phyloP scores from a whole-genome alignment of 129 eudicot genomes.

The Cynara cardunculus region DNA sequence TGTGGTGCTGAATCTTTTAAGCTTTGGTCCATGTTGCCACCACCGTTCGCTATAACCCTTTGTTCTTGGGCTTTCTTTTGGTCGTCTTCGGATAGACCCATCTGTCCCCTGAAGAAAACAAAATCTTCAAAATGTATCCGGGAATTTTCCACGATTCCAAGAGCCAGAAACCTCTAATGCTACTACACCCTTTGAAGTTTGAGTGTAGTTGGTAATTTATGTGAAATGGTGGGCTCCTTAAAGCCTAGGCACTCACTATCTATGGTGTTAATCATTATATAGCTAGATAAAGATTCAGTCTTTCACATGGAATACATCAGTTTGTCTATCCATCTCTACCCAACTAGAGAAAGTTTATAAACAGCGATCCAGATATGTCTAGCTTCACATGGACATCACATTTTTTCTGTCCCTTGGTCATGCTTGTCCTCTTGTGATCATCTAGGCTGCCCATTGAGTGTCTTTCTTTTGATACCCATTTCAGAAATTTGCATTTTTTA shows the following conservation, averaged over 20 bases:
- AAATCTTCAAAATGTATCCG: background rate
- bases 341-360: slow-evolving; percentile 18
- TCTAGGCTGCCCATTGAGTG: background rate
- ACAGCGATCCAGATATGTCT: slow-evolving; percentile 25
- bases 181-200: background rate
- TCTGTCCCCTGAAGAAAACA: slow-evolving; percentile 59
- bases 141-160: background rate
- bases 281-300: slow-evolving; percentile 9
- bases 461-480: background rate
- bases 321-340: slow-evolving; percentile 23
- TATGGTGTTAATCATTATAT: slow-evolving; percentile 20
- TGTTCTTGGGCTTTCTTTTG: slow-evolving; percentile 67
- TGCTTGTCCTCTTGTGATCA: slow-evolving; percentile 17
- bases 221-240: background rate
- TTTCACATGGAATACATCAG: slow-evolving; percentile 17
- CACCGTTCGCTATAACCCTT: slow-evolving; percentile 52
- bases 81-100: slow-evolving; percentile 95
- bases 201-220: slow-evolving; percentile 14
- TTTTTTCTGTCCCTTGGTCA: slow-evolving; percentile 24
- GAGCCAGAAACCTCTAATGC: background rate
- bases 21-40: slow-evolving; percentile 32
- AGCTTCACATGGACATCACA: slow-evolving; percentile 41
- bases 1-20: slow-evolving; percentile 5
- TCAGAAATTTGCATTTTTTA: background rate
- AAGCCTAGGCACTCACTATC: background rate